phyloP scores from a whole-genome alignment of 805 yeast genomes.

The Torulaspora maleeae region DNA sequence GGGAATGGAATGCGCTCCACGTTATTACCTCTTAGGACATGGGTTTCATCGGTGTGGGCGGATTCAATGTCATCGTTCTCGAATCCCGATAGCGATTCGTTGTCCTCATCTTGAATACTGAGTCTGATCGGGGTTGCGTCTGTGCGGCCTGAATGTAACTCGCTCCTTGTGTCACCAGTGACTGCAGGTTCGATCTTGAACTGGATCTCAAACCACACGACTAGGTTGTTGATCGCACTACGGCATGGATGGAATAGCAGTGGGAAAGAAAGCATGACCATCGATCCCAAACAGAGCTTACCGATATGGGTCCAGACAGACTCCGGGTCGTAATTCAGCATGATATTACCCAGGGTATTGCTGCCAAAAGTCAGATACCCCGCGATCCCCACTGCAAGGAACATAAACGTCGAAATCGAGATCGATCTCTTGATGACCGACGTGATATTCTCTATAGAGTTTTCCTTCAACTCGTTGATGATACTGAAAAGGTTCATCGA shows the following conservation, averaged over 20 bases:
- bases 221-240: constrained; percentile 63
- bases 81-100: constrained; percentile 4
- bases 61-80: constrained; percentile 7
- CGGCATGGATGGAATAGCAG: constrained; percentile 79
- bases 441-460: constrained; percentile 45
- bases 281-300: constrained; percentile 56
- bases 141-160: background rate
- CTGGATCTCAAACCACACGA: constrained; percentile 41
- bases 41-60: constrained; percentile 8
- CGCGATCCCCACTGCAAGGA: constrained; percentile 56
- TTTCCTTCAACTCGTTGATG: constrained; percentile 60
- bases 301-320: constrained; percentile 49
- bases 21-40: constrained; percentile 6
- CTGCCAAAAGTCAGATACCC: constrained; percentile 78
- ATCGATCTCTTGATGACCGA: constrained; percentile 47
- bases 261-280: constrained; percentile 76
- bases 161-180: constrained; percentile 1
- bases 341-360: constrained; percentile 58
- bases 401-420: constrained; percentile 50
- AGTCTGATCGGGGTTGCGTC: constrained; percentile 13
- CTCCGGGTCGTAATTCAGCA: constrained; percentile 58
- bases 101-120: constrained; percentile 15
- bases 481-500: constrained; percentile 78
- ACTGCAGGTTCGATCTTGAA: constrained; percentile 6
- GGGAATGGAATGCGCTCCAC: constrained; percentile 24